Conservation (phyloP, 768 basidiomycete genomes). For the Leccinum arenicola region DNA sequence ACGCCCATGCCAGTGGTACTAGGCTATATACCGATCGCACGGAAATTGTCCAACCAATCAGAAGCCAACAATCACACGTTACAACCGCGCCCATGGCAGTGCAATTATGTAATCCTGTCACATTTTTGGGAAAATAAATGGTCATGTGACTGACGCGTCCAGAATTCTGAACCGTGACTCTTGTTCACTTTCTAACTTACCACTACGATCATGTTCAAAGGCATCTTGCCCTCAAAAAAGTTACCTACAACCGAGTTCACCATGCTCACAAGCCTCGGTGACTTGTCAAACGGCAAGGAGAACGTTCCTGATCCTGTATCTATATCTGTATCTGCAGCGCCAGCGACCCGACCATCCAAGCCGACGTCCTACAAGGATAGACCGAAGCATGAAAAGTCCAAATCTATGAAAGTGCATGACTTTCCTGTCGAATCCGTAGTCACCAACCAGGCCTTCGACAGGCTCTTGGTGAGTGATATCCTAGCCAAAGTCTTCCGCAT, state of each 20-base stretch:
- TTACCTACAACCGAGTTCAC: slow-evolving; percentile 68
- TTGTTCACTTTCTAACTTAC: background rate
- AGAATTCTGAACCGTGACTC: slow-evolving; percentile 29
- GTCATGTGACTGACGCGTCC: slow-evolving; percentile 34
- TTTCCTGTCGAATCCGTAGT: slow-evolving; percentile 34
- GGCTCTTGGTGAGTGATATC: slow-evolving; percentile 59
- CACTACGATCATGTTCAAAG: slow-evolving; percentile 65
- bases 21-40: slow-evolving; percentile 30
- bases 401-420: slow-evolving; percentile 44
- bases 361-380: slow-evolving; percentile 21
- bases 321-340: slow-evolving; percentile 31
- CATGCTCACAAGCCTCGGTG: slow-evolving; percentile 57
- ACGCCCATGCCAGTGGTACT: background rate
- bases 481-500: background rate
- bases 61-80: background rate
- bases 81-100: slow-evolving; percentile 15
- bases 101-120: slow-evolving; percentile 16
- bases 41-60: slow-evolving; percentile 30
- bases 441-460: slow-evolving; percentile 75
- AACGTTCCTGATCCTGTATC: slow-evolving; percentile 48
- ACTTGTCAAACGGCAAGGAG: slow-evolving; percentile 61
- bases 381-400: slow-evolving; percentile 41
- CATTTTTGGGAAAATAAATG: slow-evolving; percentile 24
- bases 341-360: slow-evolving; percentile 29
- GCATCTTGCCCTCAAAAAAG: slow-evolving; percentile 70